A percentile compares a stretch with the other conserved stretches of the same genome.
Evolutionary conservation across 129 eudicot species (phyloP).

Genomic region (Pulicaria dysenterica): DNA sequence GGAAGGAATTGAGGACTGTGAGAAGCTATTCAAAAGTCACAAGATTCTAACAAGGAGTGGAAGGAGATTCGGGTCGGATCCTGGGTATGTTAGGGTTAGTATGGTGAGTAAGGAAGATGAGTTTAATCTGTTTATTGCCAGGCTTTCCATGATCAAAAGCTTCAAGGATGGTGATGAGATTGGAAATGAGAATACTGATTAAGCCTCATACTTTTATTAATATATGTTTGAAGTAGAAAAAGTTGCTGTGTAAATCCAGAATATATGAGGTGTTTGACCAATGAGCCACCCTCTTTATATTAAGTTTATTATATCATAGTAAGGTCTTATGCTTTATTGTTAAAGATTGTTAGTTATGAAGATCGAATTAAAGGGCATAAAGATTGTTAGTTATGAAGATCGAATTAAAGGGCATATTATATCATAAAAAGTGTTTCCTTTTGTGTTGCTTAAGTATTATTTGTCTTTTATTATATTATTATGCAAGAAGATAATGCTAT

Average conservation of each 20-base stretch:
- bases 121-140: constrained; percentile 54
- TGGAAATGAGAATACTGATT: constrained; percentile 23
- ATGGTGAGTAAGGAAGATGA: constrained; percentile 76
- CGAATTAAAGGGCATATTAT: too few species aligned
- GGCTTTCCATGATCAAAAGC: constrained; percentile 49
- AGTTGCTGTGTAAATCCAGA: constrained; percentile 29
- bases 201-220: background rate
- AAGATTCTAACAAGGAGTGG: constrained; percentile 70
- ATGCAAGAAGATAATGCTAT: too few species aligned
- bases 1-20: constrained; percentile 53
- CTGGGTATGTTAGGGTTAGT: constrained; percentile 61
- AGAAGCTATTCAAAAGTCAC: constrained; percentile 46
- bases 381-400: too few species aligned
- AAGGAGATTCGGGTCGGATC: constrained; percentile 61
- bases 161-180: constrained; percentile 18
- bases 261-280: constrained; percentile 42
- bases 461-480: too few species aligned
- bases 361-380: too few species aligned
- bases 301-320: background rate
- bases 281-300: constrained; percentile 28
- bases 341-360: too few species aligned
- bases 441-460: too few species aligned
- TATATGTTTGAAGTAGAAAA: background rate
- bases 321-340: too few species aligned
- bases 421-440: too few species aligned